Percentiles rank a stretch among this genome's conserved stretches.
Evolutionary conservation across 208 protist species (phyloP).

Genomic region (Acanthamoeba sp.): DNA sequence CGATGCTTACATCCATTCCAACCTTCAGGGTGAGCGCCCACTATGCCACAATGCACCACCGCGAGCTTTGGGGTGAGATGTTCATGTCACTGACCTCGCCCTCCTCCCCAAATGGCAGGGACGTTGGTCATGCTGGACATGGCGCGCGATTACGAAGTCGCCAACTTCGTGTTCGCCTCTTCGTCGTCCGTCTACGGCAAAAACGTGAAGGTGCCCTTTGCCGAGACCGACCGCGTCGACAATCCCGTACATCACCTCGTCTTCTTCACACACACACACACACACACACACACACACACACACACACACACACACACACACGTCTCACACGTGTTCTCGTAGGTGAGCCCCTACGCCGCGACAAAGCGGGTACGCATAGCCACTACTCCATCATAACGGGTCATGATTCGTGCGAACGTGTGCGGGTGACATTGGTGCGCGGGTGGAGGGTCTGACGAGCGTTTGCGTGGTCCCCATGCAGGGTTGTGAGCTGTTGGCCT

Average conservation of each 20-base stretch:
- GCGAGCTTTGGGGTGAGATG: no score
- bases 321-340: no score
- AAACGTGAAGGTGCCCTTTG: slow-evolving; percentile 70
- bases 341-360: slow-evolving; percentile 74
- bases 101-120: not conserved
- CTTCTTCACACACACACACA: not conserved
- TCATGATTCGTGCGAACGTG: not conserved
- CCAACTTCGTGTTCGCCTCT: slow-evolving; percentile 74
- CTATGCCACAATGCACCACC: no score
- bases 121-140: slow-evolving; percentile 78
- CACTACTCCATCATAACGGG: no score
- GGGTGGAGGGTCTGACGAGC: not conserved
- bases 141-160: slow-evolving; percentile 64
- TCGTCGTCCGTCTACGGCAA: slow-evolving; percentile 72
- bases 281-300: no score
- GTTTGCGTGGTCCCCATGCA: not conserved
- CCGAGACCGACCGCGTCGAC: slow-evolving; percentile 69
- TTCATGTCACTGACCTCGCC: no score
- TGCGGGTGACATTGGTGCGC: not conserved
- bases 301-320: no score
- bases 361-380: slow-evolving; percentile 72
- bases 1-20: slow-evolving; percentile 74
- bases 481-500: slow-evolving; percentile 67
- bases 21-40: slow-evolving; percentile 40
- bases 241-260: slow-evolving; percentile 5